These are phyloP conservation scores for Metschnikowia lunata DNA, from an alignment of 805 yeast genomes.

Conservation along the genomic window DNA sequence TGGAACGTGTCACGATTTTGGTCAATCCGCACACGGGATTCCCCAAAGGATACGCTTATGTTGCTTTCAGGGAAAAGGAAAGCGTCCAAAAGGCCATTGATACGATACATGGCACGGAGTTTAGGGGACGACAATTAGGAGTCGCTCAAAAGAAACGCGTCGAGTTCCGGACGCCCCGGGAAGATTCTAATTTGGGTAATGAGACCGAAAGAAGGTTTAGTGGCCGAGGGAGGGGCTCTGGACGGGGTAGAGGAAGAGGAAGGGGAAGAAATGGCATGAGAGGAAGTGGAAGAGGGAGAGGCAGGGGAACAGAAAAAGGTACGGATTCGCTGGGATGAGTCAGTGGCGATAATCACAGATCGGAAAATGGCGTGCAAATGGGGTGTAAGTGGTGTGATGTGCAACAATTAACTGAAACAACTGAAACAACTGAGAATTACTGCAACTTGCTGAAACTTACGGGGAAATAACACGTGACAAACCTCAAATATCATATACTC, in stretches of 20 bases:
- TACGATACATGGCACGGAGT: constrained; percentile 35
- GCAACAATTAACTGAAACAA: no score
- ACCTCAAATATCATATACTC: no score
- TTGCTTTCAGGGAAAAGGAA: constrained; percentile 47
- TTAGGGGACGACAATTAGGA: constrained; percentile 45
- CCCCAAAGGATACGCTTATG: constrained; percentile 60
- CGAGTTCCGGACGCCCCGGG: background rate
- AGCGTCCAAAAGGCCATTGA: constrained; percentile 46
- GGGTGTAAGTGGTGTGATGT: no score
- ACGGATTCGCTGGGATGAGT: no score
- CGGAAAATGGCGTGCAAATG: no score
- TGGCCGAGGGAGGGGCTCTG: constrained; percentile 24
- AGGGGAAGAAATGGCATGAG: background rate
- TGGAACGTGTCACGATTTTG: constrained; percentile 51
- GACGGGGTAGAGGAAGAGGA: background rate
- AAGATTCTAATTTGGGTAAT: background rate
- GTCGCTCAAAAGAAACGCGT: constrained; percentile 38
- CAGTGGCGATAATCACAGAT: no score
- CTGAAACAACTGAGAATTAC: no score
- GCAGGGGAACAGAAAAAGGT: constrained; percentile 29
- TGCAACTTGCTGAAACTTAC: no score
- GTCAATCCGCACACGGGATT: constrained; percentile 41
- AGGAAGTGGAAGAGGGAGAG: constrained; percentile 21
- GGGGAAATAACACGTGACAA: no score
- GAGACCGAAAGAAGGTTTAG: constrained; percentile 30